These are phyloP conservation scores for Curvularia hawaiiensis DNA, from an alignment of 2,329 filamentous ascomycete species.

Conservation along the genomic window DNA sequence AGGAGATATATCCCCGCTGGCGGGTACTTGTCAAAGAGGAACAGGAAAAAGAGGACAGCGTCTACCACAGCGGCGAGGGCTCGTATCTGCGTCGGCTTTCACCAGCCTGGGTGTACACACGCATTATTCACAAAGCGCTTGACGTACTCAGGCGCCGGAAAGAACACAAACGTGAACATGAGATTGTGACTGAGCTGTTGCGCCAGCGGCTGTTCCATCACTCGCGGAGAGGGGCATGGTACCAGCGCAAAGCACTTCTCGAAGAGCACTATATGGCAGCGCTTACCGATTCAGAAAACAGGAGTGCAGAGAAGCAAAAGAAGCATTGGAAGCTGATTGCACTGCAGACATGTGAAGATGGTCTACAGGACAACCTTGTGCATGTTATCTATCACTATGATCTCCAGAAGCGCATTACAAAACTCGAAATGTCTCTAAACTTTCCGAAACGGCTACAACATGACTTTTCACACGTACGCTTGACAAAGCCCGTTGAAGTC, in stretches of 20 bases:
- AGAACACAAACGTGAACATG: constrained; percentile 76
- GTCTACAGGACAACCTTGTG: constrained; percentile 84
- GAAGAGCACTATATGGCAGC: constrained; percentile 93
- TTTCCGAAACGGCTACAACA: constrained; percentile 87
- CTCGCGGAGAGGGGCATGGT: constrained; percentile 86
- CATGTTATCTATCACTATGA: constrained; percentile 95
- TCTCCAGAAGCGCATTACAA: constrained; percentile 88
- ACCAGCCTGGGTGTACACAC: constrained; percentile 89
- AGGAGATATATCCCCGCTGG: constrained; percentile 83
- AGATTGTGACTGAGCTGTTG: constrained; percentile 75
- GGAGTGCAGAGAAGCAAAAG: constrained; percentile 66
- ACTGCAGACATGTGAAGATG: constrained; percentile 79
- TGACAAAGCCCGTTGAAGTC: constrained; percentile 77
- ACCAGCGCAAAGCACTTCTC: constrained; percentile 89
- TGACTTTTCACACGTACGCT: constrained; percentile 84
- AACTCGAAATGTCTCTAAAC: constrained; percentile 83
- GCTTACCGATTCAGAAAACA: constrained; percentile 26
- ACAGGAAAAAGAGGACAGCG: constrained; percentile 73
- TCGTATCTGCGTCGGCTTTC: constrained; percentile 89
- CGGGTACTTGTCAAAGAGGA: constrained; percentile 73
- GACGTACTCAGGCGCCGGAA: constrained; percentile 82
- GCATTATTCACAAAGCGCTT: constrained; percentile 87
- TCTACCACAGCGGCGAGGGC: constrained; percentile 83
- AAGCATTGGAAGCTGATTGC: constrained; percentile 83
- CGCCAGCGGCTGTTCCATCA: constrained; percentile 83